Conservation (phyloP, 371 early-diverging fungal genomes). For the Basidiobolus meristosporus region DNA sequence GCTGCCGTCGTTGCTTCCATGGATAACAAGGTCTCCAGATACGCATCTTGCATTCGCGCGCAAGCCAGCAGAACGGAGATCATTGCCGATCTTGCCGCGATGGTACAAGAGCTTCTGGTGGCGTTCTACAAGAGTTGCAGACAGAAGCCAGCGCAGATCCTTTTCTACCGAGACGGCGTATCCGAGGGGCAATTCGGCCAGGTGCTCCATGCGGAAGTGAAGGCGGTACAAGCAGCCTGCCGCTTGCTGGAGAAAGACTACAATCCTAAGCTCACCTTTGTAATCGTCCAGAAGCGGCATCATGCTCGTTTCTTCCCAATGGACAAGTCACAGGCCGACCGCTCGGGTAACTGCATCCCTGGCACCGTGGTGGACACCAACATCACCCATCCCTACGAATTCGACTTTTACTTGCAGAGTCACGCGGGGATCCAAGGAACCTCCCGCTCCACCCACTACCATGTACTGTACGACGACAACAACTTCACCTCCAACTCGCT, state of each 20-base stretch:
- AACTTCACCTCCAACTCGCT: conserved; percentile 37
- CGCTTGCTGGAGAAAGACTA: conserved; percentile 37
- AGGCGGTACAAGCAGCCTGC: conserved; percentile 63
- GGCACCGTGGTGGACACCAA: conserved; percentile 84
- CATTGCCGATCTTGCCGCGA: conserved; percentile 61
- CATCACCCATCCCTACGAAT: conserved; percentile 64
- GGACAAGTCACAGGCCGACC: conserved; percentile 27
- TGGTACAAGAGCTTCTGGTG: conserved; percentile 67
- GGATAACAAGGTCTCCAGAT: conserved; percentile 72
- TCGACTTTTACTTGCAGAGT: conserved; percentile 79
- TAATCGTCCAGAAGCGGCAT: conserved; percentile 93
- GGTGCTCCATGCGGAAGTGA: conserved; percentile 61
- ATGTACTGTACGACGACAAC: conserved; percentile 61
- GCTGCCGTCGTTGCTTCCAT: conserved; percentile 79
- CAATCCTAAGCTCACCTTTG: conserved; percentile 70
- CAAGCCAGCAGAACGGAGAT: conserved; percentile 77
- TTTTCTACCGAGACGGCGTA: conserved; percentile 90
- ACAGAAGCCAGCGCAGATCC: conserved; percentile 63
- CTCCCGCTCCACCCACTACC: conserved; percentile 68
- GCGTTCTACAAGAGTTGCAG: conserved; percentile 50
- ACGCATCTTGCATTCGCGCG: conserved; percentile 59
- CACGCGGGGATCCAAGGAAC: conserved; percentile 72
- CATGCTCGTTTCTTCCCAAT: conserved; percentile 85
- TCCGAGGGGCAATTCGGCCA: conserved; percentile 78
- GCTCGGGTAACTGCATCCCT: conserved; percentile 56